Evolutionary conservation across 2,329 filamentous ascomycete genomes (phyloP).

Genomic region (Talaromyces amestolkiae): DNA sequence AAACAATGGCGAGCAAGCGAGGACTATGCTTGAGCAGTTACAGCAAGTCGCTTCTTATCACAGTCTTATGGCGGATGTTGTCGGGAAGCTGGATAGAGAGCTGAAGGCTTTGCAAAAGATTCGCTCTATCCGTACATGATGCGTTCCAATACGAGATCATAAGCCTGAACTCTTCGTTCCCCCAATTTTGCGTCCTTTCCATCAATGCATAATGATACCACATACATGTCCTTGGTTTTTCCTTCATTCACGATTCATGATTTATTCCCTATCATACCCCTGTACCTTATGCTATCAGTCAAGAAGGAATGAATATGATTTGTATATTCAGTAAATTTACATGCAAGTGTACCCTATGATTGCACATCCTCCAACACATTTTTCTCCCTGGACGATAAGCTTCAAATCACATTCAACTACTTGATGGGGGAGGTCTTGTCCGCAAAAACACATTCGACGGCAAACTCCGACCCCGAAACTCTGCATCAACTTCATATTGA

Average conservation of each 20-base stretch:
- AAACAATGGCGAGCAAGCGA: neutral
- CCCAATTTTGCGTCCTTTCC: neutral
- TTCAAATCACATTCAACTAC: neutral
- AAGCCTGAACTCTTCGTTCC: neutral
- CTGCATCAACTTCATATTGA: slow-evolving; percentile 45
- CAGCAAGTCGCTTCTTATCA: slow-evolving; percentile 14
- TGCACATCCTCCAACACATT: neutral
- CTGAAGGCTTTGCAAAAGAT: slow-evolving; percentile 19
- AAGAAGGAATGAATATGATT: neutral
- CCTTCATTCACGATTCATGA: neutral
- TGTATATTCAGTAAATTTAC: neutral
- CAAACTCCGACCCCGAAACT: slow-evolving; percentile 34
- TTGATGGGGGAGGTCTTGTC: slow-evolving; percentile 25
- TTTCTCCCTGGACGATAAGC: neutral
- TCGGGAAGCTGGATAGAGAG: slow-evolving; percentile 18
- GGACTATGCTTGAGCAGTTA: slow-evolving; percentile 1
- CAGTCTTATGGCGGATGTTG: neutral
- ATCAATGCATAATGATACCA: slow-evolving; percentile 1
- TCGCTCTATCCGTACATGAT: slow-evolving; percentile 16
- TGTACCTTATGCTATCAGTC: neutral
- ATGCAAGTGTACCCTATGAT: neutral
- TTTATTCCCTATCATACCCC: neutral
- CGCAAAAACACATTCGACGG: slow-evolving; percentile 53
- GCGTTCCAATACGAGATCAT: neutral
- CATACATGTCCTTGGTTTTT: neutral